These are phyloP conservation scores for Telopea speciosissima DNA, from an alignment of 177 flowering plant species.

Conservation along the genomic window DNA sequence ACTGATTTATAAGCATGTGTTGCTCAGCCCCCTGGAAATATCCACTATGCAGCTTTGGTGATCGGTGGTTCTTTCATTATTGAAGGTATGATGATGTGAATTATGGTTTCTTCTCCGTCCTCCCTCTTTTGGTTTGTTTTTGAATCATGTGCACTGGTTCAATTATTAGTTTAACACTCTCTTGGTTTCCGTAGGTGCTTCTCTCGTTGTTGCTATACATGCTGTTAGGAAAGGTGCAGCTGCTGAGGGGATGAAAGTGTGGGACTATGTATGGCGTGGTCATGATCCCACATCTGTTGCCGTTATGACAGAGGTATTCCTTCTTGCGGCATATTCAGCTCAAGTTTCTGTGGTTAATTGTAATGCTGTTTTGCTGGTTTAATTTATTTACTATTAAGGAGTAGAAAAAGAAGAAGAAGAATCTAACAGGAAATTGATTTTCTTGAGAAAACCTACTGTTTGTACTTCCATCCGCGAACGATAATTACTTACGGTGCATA, in stretches of 20 bases:
- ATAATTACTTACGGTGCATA: too few relatives aligned
- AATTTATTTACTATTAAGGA: too few relatives aligned
- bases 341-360: neutral
- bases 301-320: constrained; percentile 92
- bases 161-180: constrained; percentile 2
- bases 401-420: too few relatives aligned
- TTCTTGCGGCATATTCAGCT: neutral
- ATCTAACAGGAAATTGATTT: too few relatives aligned
- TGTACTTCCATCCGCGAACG: too few relatives aligned
- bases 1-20: constrained; percentile 22
- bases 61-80: constrained; percentile 89
- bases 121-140: neutral
- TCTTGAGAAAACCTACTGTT: too few relatives aligned
- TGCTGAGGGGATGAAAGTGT: constrained; percentile 90
- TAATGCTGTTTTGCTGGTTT: neutral
- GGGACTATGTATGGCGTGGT: constrained; percentile 97
- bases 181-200: constrained; percentile 56
- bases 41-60: constrained; percentile 85
- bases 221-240: constrained; percentile 98
- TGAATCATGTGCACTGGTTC: neutral
- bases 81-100: constrained; percentile 54
- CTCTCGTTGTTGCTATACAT: constrained; percentile 89
- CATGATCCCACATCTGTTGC: constrained; percentile 99
- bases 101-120: neutral
- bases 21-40: constrained; percentile 69